Evolutionary conservation across 75 land plant species (phyloP), one percentile per base, ranked within the genome.

Genomic region (Picea glauca): DNA sequence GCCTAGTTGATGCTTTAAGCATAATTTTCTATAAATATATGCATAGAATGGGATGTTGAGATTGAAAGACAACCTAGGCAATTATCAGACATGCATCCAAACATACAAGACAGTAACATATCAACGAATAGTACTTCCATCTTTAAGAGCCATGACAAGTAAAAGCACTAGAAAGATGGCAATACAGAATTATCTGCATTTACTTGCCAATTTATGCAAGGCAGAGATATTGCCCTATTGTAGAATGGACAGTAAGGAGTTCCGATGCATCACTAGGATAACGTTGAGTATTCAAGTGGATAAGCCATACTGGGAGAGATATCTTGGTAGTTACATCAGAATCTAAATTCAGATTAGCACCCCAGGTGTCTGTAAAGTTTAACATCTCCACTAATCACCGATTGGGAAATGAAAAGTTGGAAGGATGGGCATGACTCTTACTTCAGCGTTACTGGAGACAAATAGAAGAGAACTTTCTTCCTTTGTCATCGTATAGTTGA

Each of bases 171-270:
- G 43, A 70, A 70, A 43, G 74, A 43, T 40, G 74, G 50, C n/a
- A 43, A 17, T 40, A 56, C n/a, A 43, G 54, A 23, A 70, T 50
- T 50, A 50, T 9, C 56, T 50, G 56, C 56, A 50, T 50, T 50
- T 50, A 50, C 40, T 70, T 43, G 43, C 74, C 74, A 43, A 43
- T 70, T 70, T 70, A 20, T 43, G n/a, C n/a, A 46, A 70, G 74
- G 54, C 56, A 11, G 43, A 38, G 43, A 20, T 70, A 46, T n/a
- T 43, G 40, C 43, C 74, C 13, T 3, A 43, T 70, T 70, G 56
- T 70, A 20, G 13, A 38, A 70, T 70, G 74, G 43, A 70, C 74
- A 70, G 43, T 40, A 70, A 70, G 46, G 35, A 70, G 54, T 70
- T 46, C 54, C 20, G 74, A 43, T 70, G 54, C 50, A 40, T 43